Percentiles rank a stretch among this genome's conserved stretches.
phyloP scores from a whole-genome alignment of 306 rosid species.

The Calophaca sinica region DNA sequence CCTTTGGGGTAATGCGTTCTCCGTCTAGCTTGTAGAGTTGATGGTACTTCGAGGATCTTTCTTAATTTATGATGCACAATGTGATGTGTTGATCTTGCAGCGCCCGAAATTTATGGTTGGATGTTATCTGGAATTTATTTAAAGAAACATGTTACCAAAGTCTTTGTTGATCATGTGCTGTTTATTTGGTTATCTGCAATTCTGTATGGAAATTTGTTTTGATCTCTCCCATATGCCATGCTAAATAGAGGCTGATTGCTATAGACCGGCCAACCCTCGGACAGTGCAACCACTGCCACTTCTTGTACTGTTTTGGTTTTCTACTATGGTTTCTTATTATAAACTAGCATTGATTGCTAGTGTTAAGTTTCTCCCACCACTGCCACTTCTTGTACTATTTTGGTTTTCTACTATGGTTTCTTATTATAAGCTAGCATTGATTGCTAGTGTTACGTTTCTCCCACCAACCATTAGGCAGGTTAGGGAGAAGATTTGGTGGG shows the following conservation, averaged over 20 bases:
- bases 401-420: background rate
- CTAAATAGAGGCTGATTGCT: background rate
- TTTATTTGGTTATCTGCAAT: conserved; percentile 35
- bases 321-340: too few relatives aligned
- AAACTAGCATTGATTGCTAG: too few relatives aligned
- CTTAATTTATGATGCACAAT: conserved; percentile 60
- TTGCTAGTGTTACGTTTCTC: background rate
- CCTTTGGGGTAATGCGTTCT: conserved; percentile 41
- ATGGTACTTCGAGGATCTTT: conserved; percentile 70
- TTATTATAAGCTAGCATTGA: background rate
- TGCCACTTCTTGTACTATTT: background rate
- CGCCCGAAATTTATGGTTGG: conserved; percentile 47
- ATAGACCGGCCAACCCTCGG: background rate
- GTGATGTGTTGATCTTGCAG: conserved; percentile 52
- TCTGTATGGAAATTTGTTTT: conserved; percentile 20
- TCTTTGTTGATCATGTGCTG: conserved; percentile 40
- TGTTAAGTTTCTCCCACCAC: too few relatives aligned
- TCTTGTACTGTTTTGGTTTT: too few relatives aligned
- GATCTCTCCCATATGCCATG: conserved; percentile 25
- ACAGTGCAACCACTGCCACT: background rate
- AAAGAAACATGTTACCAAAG: conserved; percentile 43
- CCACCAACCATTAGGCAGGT: conserved; percentile 9
- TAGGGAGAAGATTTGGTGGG: background rate
- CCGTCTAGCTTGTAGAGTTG: conserved; percentile 67
- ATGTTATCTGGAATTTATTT: conserved; percentile 56